These are phyloP conservation scores for Thymus quinquecostatus DNA, from an alignment of 257 asterid genomes.

Conservation along the genomic window DNA sequence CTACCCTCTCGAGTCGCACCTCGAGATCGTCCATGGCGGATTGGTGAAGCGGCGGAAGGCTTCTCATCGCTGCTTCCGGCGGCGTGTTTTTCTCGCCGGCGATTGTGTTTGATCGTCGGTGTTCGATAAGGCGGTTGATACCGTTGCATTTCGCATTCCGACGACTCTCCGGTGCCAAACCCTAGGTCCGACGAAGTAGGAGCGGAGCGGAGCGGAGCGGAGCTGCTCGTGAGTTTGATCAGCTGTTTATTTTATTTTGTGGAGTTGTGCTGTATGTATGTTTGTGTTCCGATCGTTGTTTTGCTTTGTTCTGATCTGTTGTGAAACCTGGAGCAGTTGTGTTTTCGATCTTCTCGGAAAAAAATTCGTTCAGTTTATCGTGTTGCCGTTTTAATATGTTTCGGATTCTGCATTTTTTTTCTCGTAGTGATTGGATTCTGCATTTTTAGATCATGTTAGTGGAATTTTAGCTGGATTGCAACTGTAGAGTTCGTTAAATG, in stretches of 20 bases:
- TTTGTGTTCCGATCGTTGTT: background rate
- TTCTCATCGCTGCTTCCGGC: conserved; percentile 29
- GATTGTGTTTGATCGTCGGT: conserved; percentile 14
- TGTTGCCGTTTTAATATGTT: background rate
- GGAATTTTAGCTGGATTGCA: conserved; percentile 7
- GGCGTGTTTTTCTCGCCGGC: conserved; percentile 25
- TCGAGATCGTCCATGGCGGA: conserved; percentile 51
- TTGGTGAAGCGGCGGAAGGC: conserved; percentile 36
- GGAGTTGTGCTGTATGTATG: background rate
- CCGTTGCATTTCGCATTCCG: conserved; percentile 7
- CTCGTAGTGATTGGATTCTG: background rate
- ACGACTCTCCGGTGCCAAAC: conserved; percentile 38
- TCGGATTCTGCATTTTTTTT: conserved; percentile 11
- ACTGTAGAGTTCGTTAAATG: conserved; percentile 14
- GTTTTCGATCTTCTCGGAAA: background rate
- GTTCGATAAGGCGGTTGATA: conserved; percentile 15
- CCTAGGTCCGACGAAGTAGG: conserved; percentile 51
- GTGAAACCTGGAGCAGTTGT: background rate
- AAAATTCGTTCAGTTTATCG: background rate
- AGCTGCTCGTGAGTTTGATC: conserved; percentile 8
- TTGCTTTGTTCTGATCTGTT: conserved; percentile 4
- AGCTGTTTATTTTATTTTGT: background rate
- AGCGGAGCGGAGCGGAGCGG: background rate
- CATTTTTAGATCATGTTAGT: conserved; percentile 23
- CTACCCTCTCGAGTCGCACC: conserved; percentile 33